These are phyloP conservation scores for Xylaria cubensis DNA, from an alignment of 495 filamentous ascomycete genomes.

Conservation along the genomic window DNA sequence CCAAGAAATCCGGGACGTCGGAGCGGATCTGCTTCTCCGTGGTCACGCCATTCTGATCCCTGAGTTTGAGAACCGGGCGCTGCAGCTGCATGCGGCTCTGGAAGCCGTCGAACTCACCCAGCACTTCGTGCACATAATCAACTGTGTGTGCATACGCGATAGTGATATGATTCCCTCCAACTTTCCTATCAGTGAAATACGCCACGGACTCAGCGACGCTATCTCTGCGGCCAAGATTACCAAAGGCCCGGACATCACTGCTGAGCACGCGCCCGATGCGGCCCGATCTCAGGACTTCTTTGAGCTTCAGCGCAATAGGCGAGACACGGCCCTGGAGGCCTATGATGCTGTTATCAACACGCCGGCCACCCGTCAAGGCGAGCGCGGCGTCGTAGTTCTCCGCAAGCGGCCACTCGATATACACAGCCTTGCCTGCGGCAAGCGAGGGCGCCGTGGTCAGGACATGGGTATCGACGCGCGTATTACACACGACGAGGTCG, in stretches of 20 bases:
- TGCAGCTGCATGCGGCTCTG: slow-evolving; percentile 54
- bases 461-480: slow-evolving; percentile 61
- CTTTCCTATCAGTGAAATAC: slow-evolving; percentile 52
- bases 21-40: slow-evolving; percentile 39
- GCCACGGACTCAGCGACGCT: slow-evolving; percentile 39
- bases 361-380: slow-evolving; percentile 51
- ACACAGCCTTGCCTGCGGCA: slow-evolving; percentile 63
- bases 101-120: slow-evolving; percentile 53
- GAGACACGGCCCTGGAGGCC: slow-evolving; percentile 58
- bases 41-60: slow-evolving; percentile 33
- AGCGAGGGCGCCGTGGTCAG: slow-evolving; percentile 48
- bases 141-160: slow-evolving; percentile 60
- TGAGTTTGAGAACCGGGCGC: slow-evolving; percentile 48
- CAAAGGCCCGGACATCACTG: slow-evolving; percentile 52
- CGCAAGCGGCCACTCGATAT: slow-evolving; percentile 65
- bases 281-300: slow-evolving; percentile 52
- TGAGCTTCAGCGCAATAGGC: slow-evolving; percentile 53
- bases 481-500: slow-evolving; percentile 64
- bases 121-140: slow-evolving; percentile 48
- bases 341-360: slow-evolving; percentile 53
- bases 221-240: slow-evolving; percentile 46
- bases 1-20: slow-evolving; percentile 56
- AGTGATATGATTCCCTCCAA: slow-evolving; percentile 59
- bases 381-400: slow-evolving; percentile 43
- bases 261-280: slow-evolving; percentile 63